Evolutionary conservation across 1,284 basidiomycete species (phyloP).

Genomic region (Lignosus rhinocerotis): DNA sequence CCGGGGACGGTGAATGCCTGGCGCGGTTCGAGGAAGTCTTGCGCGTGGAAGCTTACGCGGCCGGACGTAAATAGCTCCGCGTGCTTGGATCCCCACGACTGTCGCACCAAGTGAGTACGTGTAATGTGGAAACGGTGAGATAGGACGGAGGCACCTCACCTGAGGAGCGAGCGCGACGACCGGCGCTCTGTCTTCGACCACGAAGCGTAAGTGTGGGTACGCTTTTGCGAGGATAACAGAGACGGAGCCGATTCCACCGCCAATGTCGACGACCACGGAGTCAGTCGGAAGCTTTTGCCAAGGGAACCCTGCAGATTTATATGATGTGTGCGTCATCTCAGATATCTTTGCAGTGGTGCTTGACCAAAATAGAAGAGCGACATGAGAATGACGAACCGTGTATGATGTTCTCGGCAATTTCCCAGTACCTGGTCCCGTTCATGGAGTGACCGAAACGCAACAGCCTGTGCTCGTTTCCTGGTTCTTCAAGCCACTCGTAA

Average conservation of each 20-base stretch:
- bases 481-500: conserved; percentile 19
- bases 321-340: neutral
- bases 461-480: conserved; percentile 15
- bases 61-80: conserved; percentile 13
- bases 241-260: conserved; percentile 34
- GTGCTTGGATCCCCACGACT: conserved; percentile 21
- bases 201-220: conserved; percentile 24
- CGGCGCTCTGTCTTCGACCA: conserved; percentile 33
- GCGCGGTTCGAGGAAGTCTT: conserved; percentile 22
- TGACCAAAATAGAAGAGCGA: neutral
- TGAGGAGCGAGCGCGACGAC: conserved; percentile 32
- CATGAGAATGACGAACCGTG: conserved; percentile 7
- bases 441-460: conserved; percentile 19
- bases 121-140: neutral
- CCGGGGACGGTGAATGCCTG: conserved; percentile 9
- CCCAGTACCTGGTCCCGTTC: conserved; percentile 22
- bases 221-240: conserved; percentile 25
- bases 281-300: conserved; percentile 57
- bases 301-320: conserved; percentile 53
- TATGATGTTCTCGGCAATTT: conserved; percentile 20
- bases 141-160: conserved; percentile 18
- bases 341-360: neutral
- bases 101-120: neutral
- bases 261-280: conserved; percentile 38
- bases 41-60: conserved; percentile 16